Percentiles rank a stretch among this genome's conserved stretches.
These are phyloP conservation scores for Calonectria hawksworthii DNA, from an alignment of 2,329 filamentous ascomycete genomes.

Conservation along the genomic window DNA sequence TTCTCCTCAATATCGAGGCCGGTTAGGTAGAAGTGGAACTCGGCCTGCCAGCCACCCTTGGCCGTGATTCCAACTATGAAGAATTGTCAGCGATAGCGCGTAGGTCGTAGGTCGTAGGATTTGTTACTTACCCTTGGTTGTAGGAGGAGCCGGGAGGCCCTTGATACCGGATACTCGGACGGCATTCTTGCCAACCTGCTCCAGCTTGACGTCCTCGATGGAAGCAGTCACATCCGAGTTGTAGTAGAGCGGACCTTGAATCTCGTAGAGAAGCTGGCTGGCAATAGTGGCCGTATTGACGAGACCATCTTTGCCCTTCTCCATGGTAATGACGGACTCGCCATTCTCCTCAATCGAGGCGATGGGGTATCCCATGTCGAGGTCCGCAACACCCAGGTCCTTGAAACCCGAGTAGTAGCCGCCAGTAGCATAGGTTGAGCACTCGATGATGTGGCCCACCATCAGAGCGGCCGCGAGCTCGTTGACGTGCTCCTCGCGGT, in stretches of 20 bases:
- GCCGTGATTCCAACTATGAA: conserved; percentile 55
- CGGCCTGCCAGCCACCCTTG: conserved; percentile 58
- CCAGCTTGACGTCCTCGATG: conserved; percentile 57
- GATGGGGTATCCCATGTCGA: conserved; percentile 50
- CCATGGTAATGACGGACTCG: conserved; percentile 51
- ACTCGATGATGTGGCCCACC: conserved; percentile 67
- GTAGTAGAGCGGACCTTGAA: conserved; percentile 57
- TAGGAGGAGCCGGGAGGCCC: conserved; percentile 49
- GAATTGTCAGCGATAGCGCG: background rate
- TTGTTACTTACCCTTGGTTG: conserved; percentile 44
- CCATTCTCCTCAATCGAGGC: conserved; percentile 50
- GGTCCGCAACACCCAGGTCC: conserved; percentile 38
- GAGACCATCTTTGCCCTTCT: conserved; percentile 49
- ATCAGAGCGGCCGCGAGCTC: conserved; percentile 62
- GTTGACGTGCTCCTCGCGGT: conserved; percentile 57
- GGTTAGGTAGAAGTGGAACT: conserved; percentile 57
- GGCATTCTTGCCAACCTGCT: conserved; percentile 55
- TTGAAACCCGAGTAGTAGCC: conserved; percentile 65
- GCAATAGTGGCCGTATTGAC: conserved; percentile 39
- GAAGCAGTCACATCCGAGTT: conserved; percentile 58
- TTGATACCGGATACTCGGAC: conserved; percentile 52
- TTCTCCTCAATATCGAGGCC: conserved; percentile 58
- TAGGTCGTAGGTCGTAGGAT: background rate
- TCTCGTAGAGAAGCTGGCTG: conserved; percentile 57
- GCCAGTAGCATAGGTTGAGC: conserved; percentile 66